Conservation (phyloP, 177 flowering plant species). For the Vitis hybrid region DNA sequence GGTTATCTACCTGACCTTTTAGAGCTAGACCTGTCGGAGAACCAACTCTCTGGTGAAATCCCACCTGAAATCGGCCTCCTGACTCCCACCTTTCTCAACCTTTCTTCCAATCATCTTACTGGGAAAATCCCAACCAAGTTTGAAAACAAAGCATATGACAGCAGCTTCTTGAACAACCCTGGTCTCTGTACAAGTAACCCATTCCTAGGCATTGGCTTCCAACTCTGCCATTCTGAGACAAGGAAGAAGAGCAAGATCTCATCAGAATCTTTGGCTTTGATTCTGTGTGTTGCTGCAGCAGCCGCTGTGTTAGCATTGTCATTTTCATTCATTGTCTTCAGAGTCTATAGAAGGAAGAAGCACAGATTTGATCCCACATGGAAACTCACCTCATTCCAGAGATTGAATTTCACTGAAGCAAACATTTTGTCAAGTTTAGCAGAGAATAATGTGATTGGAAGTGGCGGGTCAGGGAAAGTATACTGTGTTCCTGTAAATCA, state of each 20-base stretch:
- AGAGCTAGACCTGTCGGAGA: slow-evolving; percentile 37
- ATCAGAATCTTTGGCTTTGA: slow-evolving; percentile 19
- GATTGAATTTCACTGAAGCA: slow-evolving; percentile 44
- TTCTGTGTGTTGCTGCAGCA: slow-evolving; percentile 15
- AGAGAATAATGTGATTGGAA: slow-evolving; percentile 58
- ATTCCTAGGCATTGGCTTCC: slow-evolving; percentile 13
- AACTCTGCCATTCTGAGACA: slow-evolving; percentile 18
- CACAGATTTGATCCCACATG: slow-evolving; percentile 24
- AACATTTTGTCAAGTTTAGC: slow-evolving; percentile 43
- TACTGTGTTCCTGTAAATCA: slow-evolving; percentile 37
- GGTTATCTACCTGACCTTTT: slow-evolving; percentile 21
- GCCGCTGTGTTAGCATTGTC: slow-evolving; percentile 10
- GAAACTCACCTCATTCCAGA: slow-evolving; percentile 66
- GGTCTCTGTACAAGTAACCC: slow-evolving; percentile 29
- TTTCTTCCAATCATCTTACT: slow-evolving; percentile 38
- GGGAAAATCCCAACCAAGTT: slow-evolving; percentile 37
- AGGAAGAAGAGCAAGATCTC: slow-evolving; percentile 17
- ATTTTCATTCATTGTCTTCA: slow-evolving; percentile 14
- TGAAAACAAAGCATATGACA: slow-evolving; percentile 22
- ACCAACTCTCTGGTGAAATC: slow-evolving; percentile 39
- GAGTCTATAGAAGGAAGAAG: slow-evolving; percentile 26
- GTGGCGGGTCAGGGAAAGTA: slow-evolving; percentile 76
- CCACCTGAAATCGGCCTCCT: slow-evolving; percentile 25
- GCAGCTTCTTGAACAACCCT: slow-evolving; percentile 40
- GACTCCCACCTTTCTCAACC: slow-evolving; percentile 27